Evolutionary conservation across 331 rosid species (phyloP), one percentile per base, ranked within the genome.

Genomic region (Cydonia oblonga): DNA sequence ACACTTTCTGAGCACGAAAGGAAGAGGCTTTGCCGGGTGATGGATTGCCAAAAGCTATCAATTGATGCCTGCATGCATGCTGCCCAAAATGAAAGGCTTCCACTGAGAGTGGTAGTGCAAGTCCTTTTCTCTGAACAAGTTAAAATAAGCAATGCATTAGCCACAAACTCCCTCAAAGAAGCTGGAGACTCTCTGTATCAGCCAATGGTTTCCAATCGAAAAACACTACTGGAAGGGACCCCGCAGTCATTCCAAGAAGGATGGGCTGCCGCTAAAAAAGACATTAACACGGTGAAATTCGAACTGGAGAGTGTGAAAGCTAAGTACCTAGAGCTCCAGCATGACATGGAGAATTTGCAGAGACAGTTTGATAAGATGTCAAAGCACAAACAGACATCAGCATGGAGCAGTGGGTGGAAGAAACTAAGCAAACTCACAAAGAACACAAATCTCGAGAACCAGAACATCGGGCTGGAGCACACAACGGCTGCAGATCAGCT

Each of bases 231-330:
- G 0, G 98, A 95, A 81, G 96, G 86, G 46, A 95, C 96, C 5
- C 98, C 98, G 4, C 97, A 86, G 44, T 95, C 98, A 58, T 95
- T 95, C 88, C 98, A 95, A 83, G 97, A 95, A 87, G 98, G 98
- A 44, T 95, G 98, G 98, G 69, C 89, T 40, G 26, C 84, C 26
- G 96, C 98, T 9, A 95, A 95, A 70, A 95, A 91, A 64, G 98
- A 95, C 84, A 92, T 95, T 30, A 95, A 95, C 88, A 88, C 89
- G 10, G 88, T 95, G 1, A 91, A 95, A 70, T 95, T 95, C 80
- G 98, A 95, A 84, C 91, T 95, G 2, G 96, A 91, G 83, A 88
- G 82, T 66, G 87, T 95, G 63, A 95, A 91, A 74, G 76, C 92
- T 10, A 95, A 95, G 86, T 85, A 95, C 69, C 74, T 79, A 71